Base-by-base conservation (phyloP, 495 filamentous ascomycete genomes). In the Penicillium coprophilum region DNA sequence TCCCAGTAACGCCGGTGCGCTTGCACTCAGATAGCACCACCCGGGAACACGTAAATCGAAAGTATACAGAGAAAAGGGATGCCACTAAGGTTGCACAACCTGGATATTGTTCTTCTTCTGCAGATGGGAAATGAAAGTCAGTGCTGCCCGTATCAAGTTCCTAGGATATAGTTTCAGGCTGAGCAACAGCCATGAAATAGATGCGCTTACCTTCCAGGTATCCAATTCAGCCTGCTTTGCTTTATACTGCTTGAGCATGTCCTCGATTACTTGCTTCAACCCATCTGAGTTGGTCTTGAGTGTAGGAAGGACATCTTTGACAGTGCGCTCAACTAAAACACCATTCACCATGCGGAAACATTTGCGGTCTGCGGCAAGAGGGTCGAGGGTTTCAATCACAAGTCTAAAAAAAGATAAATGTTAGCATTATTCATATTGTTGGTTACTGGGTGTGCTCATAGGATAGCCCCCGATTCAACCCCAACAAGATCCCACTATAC, bases 61-160 rank as follows among this genome's bases (percentile, higher is more conserved):
- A 54, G 24, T 47, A 50, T 58, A 60, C 54, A 62, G 6, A 17
- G 17, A 19, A 6, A 38, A 45, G 23, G 30, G 19, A 41, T 24
- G 28, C 40, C 77, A 32, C 13, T 77, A 88, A 71, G 94, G 90
- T 67, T 87, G 85, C 51, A 98, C 92, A 57, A 98, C 90, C 72
- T 97, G 93, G 53, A 98, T 84, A 66, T 97, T 96, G 77, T 98
- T 96, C 86, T 97, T 97, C 71, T 96, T 96, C 94, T 97, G 68
- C 66, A 66, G 9, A 52, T 28, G 23, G 27, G 39, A 50, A 62
- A 31, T 46, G 19, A 57, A 24, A 31, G 24, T 50, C 28, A 61
- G 34, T 19, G 49, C 44, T 30, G 30, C 19, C 27, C 21, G 15
- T 28, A 20, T 28, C 12, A 41, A 36, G 9, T 13, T 28, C 36